Conservation (phyloP, 2,329 filamentous ascomycete genomes). For the Cercospora canescens region DNA sequence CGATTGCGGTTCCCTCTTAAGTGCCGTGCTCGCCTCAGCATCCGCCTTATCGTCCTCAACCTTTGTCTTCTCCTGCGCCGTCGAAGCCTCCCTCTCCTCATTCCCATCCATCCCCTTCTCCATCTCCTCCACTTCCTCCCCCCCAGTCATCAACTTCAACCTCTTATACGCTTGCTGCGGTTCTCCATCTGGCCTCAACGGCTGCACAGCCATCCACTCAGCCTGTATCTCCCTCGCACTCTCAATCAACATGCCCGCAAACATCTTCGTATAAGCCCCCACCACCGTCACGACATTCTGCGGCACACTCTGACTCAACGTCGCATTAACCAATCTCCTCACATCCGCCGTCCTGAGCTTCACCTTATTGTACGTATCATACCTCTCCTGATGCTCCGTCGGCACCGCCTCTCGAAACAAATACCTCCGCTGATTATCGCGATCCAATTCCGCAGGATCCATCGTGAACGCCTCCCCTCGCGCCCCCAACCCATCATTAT, state of each 20-base stretch:
- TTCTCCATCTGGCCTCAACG: conserved; percentile 53
- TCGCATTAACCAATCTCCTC: conserved; percentile 75
- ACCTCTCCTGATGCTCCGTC: conserved; percentile 66
- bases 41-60: background rate
- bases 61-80: background rate
- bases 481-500: conserved; percentile 59
- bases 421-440: conserved; percentile 25
- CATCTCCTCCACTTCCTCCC: conserved; percentile 21
- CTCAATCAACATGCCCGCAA: conserved; percentile 75
- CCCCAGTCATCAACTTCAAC: conserved; percentile 27
- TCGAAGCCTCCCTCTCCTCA: conserved; percentile 13
- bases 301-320: conserved; percentile 76
- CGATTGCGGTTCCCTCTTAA: conserved; percentile 8
- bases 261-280: conserved; percentile 73
- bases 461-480: conserved; percentile 42
- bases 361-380: conserved; percentile 68
- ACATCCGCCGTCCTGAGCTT: conserved; percentile 70
- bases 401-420: conserved; percentile 51
- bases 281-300: conserved; percentile 74
- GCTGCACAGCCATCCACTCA: conserved; percentile 64
- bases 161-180: conserved; percentile 43
- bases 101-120: conserved; percentile 38
- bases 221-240: conserved; percentile 68
- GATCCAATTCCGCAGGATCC: conserved; percentile 27
- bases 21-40: conserved; percentile 6